Conservation (phyloP, 805 yeast species). For the Myxozyma sirexii region DNA sequence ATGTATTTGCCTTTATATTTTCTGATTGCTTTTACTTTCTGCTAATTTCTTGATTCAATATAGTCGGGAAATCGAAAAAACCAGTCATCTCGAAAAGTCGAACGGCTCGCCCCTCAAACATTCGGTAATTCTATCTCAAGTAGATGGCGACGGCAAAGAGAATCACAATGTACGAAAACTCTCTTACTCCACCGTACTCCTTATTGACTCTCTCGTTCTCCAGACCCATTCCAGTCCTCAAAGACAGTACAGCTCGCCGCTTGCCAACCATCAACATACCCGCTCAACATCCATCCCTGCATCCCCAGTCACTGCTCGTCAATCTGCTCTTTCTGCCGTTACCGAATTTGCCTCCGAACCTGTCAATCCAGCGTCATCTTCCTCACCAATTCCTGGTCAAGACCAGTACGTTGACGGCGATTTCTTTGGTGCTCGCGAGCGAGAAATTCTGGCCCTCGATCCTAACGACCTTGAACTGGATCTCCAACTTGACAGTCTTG, state of each 20-base stretch:
- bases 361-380: slow-evolving; percentile 8
- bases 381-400: slow-evolving; percentile 15
- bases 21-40: background rate
- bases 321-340: slow-evolving; percentile 19
- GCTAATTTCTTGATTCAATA: background rate
- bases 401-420: slow-evolving; percentile 21
- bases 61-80: background rate
- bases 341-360: slow-evolving; percentile 24
- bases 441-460: slow-evolving; percentile 21
- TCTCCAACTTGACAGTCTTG: background rate
- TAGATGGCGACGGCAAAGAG: background rate
- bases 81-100: background rate
- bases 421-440: slow-evolving; percentile 27
- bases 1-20: background rate
- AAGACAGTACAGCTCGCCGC: background rate
- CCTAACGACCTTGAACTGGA: slow-evolving; percentile 5
- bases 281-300: background rate
- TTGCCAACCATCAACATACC: background rate
- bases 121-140: background rate
- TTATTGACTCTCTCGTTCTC: background rate
- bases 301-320: slow-evolving; percentile 7
- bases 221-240: background rate
- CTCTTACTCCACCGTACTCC: background rate
- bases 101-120: background rate
- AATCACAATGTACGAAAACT: background rate